Conservation (phyloP, 2,329 filamentous ascomycete species). For the Sclerotinia glacialis region DNA sequence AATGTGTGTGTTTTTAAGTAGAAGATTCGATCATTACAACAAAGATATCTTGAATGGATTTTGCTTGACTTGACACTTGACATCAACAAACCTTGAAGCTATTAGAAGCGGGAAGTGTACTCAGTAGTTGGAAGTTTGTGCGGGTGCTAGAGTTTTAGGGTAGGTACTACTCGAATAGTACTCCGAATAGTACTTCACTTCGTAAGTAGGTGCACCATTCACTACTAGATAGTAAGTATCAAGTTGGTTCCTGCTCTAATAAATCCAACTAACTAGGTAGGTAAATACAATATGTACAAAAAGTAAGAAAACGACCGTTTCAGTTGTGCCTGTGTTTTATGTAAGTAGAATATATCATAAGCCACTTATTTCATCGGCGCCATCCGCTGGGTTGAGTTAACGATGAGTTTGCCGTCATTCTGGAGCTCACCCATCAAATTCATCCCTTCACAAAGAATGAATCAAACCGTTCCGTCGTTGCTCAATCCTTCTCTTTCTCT, state of each 20-base stretch:
- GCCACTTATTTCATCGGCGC: neutral
- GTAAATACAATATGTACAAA: neutral
- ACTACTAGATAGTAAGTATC: no score
- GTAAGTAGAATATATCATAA: neutral
- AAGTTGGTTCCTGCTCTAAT: slow-evolving; percentile 6
- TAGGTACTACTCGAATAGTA: neutral
- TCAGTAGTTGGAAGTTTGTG: neutral
- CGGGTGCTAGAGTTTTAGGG: neutral
- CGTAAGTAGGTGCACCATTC: neutral
- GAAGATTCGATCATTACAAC: neutral
- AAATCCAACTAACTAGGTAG: neutral
- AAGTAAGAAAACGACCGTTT: neutral
- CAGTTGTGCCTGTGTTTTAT: slow-evolving; percentile 2
- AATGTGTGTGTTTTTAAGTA: neutral
- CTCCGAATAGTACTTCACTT: no score
- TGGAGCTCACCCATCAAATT: neutral
- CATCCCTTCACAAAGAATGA: neutral
- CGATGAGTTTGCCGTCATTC: neutral
- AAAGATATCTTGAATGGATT: neutral
- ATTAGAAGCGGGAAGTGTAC: neutral
- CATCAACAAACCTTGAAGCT: neutral
- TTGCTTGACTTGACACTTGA: no score
- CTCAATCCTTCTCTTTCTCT: slow-evolving; percentile 6
- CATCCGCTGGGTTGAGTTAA: neutral
- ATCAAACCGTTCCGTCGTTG: neutral